These are phyloP conservation scores for Hura crepitans DNA, from an alignment of 441 rosid species.

Conservation along the genomic window DNA sequence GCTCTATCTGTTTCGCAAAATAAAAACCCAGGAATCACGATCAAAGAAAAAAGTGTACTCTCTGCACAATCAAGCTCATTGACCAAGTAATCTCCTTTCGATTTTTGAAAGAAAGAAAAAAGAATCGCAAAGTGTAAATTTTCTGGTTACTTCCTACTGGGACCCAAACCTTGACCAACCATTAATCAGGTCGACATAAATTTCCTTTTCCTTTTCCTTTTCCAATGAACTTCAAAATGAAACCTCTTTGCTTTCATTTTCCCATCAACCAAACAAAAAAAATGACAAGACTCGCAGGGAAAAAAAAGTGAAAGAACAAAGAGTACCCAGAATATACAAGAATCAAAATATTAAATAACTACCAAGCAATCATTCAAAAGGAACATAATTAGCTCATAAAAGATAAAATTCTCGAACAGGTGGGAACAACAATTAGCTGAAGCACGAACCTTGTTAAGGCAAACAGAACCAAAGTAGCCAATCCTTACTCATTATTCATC, in stretches of 20 bases:
- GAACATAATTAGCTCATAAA: background rate
- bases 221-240: background rate
- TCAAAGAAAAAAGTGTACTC: too few species aligned
- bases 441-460: conserved; percentile 3
- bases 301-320: background rate
- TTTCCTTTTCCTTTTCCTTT: background rate
- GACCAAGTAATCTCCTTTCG: too few species aligned
- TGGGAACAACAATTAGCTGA: background rate
- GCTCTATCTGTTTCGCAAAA: too few species aligned
- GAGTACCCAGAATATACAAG: conserved; percentile 12
- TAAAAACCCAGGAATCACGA: too few species aligned
- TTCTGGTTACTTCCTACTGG: background rate
- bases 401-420: background rate
- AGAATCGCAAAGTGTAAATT: background rate
- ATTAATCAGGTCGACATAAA: background rate
- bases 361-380: background rate
- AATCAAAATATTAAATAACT: background rate
- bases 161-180: background rate
- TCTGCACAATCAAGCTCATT: too few species aligned
- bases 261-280: conserved; percentile 23
- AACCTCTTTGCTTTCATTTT: conserved; percentile 10
- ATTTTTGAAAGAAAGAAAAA: too few species aligned
- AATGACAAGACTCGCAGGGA: background rate
- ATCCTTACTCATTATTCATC: too few species aligned
- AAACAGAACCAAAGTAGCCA: too few species aligned